Evolutionary conservation across 2,329 filamentous ascomycete species (phyloP), one percentile per base, ranked within the genome.

Genomic region (Penicillium rolfsii): DNA sequence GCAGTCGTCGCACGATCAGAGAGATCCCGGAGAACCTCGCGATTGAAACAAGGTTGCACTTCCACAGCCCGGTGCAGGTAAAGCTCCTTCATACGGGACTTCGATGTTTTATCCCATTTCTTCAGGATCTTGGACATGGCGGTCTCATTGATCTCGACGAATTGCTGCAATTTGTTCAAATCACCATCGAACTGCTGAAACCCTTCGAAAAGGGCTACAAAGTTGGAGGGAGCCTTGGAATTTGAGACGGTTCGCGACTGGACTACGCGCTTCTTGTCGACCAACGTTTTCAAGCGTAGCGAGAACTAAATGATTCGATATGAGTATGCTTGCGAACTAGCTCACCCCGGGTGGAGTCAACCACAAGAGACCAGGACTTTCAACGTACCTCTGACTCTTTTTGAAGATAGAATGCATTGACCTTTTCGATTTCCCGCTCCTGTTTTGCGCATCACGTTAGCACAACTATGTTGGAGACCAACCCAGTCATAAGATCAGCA

Each of bases 61-160:
- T 99, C 95, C 64, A 99, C 94, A 8, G 95, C 95, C 62, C 95
- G 86, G 9, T 96, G 96, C 38, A 99, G 87, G 74, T 98, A 99
- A 43, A 98, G 85, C 79, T 98, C 95, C 77, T 99, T 99, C 61
- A 95, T 97, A 77, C 94, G 94, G 55, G 94, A 98, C 84, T 98
- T 99, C 68, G 94, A 97, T 1, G 93, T 97, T 85, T 99, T 99
- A 80, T 99, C 95, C 95, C 95, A 99, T 86, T 99, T 99, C 81
- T 99, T 99, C 65, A 99, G 81, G 61, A 99, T 99, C 78, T 99
- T 99, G 30, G 94, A 97, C 76, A 98, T 97, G 16, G 93, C 95
- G 1, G 92, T 97, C 72, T 95, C 94, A 74, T 99, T 99, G 74
- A 98, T 91, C 77, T 98, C 94, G 66, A 99, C 93, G 77, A 98